A percentile compares a stretch with the other conserved stretches of the same genome.
phyloP scores from a whole-genome alignment of 441 rosid genomes.

The Bocquillonia castaneifolia region DNA sequence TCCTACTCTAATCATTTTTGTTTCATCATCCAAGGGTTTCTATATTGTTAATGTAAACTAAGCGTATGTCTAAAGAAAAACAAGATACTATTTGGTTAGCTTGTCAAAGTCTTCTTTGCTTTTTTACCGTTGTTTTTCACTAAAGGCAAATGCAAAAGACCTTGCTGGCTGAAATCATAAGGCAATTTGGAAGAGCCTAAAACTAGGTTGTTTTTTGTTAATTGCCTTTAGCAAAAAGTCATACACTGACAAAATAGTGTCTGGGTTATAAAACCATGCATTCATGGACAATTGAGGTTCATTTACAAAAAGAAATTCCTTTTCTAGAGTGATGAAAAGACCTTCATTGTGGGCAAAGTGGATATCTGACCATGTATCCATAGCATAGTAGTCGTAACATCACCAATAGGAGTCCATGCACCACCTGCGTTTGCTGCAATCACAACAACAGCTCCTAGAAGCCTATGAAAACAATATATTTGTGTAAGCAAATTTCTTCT shows the following conservation, averaged over 20 bases:
- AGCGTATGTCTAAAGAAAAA: too few species aligned
- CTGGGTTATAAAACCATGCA: neutral
- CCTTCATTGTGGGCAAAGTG: conserved; percentile 82
- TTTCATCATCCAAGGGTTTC: neutral
- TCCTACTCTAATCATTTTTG: neutral
- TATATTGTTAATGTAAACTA: too few species aligned
- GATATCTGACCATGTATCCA: conserved; percentile 96
- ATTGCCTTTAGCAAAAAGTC: neutral
- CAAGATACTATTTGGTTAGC: too few species aligned
- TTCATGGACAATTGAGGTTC: neutral
- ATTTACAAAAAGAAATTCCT: neutral
- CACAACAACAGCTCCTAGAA: conserved; percentile 89
- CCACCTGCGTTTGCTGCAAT: conserved; percentile 98
- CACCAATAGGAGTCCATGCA: conserved; percentile 97
- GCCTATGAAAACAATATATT: conserved; percentile 36
- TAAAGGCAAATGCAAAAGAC: too few species aligned
- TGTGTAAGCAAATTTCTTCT: neutral
- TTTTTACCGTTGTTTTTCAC: too few species aligned
- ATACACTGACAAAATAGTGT: neutral
- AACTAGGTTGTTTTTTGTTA: neutral
- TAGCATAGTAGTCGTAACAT: conserved; percentile 94
- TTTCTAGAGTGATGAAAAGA: conserved; percentile 23
- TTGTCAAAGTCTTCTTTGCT: too few species aligned
- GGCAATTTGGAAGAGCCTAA: neutral
- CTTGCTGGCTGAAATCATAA: too few species aligned